Base-by-base conservation (phyloP, 164 flowering plant species). In the Platanus orientalis region DNA sequence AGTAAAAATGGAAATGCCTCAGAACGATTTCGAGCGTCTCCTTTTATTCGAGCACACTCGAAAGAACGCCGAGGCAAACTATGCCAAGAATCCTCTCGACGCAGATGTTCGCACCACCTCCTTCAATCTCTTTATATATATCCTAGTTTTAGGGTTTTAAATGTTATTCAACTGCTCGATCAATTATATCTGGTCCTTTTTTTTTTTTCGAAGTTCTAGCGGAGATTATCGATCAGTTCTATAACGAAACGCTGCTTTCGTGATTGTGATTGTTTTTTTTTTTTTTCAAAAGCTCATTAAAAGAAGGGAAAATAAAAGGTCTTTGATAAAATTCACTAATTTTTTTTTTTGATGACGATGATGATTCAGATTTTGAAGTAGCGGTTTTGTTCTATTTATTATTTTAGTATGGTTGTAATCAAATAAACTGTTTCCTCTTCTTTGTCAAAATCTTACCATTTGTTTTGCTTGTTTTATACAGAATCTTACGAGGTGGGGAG, bases 401-500 rank as follows among this genome's bases (percentile, higher is more conserved):
- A 7, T 36, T 7, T 7, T 36, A 14, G 42, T 36, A 1, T 36
- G 12, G 12, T 36, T 36, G 9, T 36, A 36, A 36, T 36, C 42
- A 36, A 1, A 7, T 10, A 36, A 36, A 36, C n/a, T n/a, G 12
- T 36, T 7, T 36, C 13, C n/a, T 1, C 4, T 3, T 54, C 3
- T 28, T 54, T 28, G 25, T 28, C 2, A n/a, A 4, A 1, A 11
- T 29, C 9, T 11, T 1, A 19, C 42, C 17, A 16, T 17, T 40
- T 21, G 0, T 11, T 24, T 19, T 36, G 50, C 39, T 27, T n/a
- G 20, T 26, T 34, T 52, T 70, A 34, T 61, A 64, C 75, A 90
- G 98, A 92, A 92, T 39, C 68, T 92, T 71, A 83, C 91, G 20
- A 79, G 83, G 56, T 92, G 98, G 98, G 98, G 87, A 44, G 95